phyloP scores from a whole-genome alignment of 495 filamentous ascomycete species.

The Penicillium waksmanii region DNA sequence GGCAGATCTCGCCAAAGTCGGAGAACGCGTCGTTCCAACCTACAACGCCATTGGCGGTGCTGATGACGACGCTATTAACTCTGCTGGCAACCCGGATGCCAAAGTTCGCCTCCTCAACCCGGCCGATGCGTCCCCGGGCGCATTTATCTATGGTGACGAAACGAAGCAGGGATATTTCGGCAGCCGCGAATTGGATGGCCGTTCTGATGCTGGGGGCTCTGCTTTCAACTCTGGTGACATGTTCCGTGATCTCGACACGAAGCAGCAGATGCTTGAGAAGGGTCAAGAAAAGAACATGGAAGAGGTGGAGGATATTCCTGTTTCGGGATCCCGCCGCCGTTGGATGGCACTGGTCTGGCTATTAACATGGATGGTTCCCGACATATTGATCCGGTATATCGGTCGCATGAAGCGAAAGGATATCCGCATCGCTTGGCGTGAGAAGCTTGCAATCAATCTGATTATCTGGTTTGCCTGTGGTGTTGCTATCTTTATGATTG shows the following conservation, averaged over 20 bases:
- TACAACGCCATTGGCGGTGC: conserved; percentile 55
- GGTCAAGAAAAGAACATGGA: conserved; percentile 88
- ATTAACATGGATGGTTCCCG: conserved; percentile 85
- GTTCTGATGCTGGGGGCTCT: conserved; percentile 87
- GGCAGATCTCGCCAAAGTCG: conserved; percentile 80
- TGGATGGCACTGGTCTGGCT: conserved; percentile 90
- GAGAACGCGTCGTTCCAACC: conserved; percentile 63
- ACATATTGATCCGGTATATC: conserved; percentile 76
- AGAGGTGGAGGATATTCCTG: conserved; percentile 81
- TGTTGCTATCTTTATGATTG: conserved; percentile 82
- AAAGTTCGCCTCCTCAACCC: conserved; percentile 70
- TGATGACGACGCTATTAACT: conserved; percentile 46
- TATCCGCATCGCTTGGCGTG: conserved; percentile 91
- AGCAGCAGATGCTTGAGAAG: conserved; percentile 90
- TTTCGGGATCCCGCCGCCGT: conserved; percentile 82
- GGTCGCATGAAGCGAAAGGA: conserved; percentile 92
- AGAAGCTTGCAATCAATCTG: conserved; percentile 97
- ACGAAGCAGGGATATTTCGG: conserved; percentile 76
- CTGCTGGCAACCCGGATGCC: conserved; percentile 62
- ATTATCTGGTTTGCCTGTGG: conserved; percentile 91
- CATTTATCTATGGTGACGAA: conserved; percentile 73
- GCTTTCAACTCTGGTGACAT: conserved; percentile 91
- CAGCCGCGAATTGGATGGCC: conserved; percentile 77
- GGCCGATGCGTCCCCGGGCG: conserved; percentile 59
- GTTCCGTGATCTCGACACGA: conserved; percentile 95